phyloP scores from a whole-genome alignment of 208 protist genomes.

The Trypanosoma vivax region DNA sequence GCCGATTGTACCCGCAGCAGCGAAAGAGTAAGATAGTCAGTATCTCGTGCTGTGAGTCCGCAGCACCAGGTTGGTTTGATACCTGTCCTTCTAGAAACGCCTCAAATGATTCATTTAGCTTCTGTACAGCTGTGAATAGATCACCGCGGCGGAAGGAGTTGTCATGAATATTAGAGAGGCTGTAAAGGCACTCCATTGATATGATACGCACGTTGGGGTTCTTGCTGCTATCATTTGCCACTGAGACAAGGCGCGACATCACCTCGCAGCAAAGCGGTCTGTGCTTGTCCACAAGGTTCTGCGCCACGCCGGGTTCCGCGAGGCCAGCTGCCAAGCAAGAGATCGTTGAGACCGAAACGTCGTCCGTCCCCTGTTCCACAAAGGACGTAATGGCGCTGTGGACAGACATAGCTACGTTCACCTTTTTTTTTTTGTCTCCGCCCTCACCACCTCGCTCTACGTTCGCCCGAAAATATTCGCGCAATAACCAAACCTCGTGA shows the following conservation, averaged over 20 bases:
- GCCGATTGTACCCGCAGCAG: conserved; percentile 63
- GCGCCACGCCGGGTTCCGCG: conserved; percentile 25
- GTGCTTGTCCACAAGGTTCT: conserved; percentile 20
- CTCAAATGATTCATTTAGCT: conserved; percentile 74
- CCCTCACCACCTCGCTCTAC: not conserved
- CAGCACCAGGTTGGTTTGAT: not conserved
- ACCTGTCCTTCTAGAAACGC: conserved; percentile 45
- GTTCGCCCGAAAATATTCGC: not conserved
- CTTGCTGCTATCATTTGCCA: conserved; percentile 60
- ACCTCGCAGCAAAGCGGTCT: conserved; percentile 24
- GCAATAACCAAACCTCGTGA: too few relatives aligned
- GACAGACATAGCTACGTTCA: conserved; percentile 15
- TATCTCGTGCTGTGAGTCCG: conserved; percentile 52
- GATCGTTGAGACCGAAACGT: conserved; percentile 45
- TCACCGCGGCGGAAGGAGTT: conserved; percentile 45
- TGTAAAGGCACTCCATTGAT: conserved; percentile 70
- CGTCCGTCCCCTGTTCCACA: conserved; percentile 38
- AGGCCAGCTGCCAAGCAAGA: conserved; percentile 45
- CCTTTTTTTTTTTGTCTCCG: not conserved
- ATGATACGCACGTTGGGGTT: conserved; percentile 49
- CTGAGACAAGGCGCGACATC: conserved; percentile 28
- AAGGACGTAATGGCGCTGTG: conserved; percentile 54
- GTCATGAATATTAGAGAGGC: conserved; percentile 50
- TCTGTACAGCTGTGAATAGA: conserved; percentile 49
- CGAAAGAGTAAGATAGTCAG: conserved; percentile 74